Evolutionary conservation across 139 green algal genomes (phyloP), one percentile per base, ranked within the genome.

Genomic region (Pycnococcus provasolii): DNA sequence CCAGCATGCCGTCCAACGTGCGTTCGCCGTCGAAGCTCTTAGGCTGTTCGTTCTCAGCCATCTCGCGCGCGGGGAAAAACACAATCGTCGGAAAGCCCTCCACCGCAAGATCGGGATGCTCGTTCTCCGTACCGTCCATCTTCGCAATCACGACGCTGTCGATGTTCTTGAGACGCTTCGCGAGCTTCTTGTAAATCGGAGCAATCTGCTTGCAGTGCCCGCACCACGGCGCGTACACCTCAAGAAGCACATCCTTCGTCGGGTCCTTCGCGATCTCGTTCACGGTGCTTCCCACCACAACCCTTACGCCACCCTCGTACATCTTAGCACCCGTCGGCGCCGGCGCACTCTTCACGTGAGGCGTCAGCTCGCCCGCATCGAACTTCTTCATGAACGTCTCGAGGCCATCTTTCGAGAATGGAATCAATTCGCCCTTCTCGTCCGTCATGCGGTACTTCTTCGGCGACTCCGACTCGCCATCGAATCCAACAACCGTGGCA

Each of bases 201-300:
- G 83, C 84, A 37, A 95, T 77, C 64, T 73, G 46, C 81, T 94
- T 88, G 87, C 88, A 95, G 84, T 91, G 86, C 26, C 87, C 86
- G 74, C 88, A 95, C 88, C 86, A 94, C 6, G 87, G 86, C 2
- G 86, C 86, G 66, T 91, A 91, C 39, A 90, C 74, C 50, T 55
- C 50, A 11, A 55, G 50, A 55, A 55, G 50, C 50, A 55, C 50
- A 55, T 55, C 50, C 50, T 55, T 55, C 11, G 50, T 76, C 15
- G 58, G 2, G 51, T 86, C 84, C 60, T 82, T 75, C 7, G 87
- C 80, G 42, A 91, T 80, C 13, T 45, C 53, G 6, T 91, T 80
- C 39, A 89, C 76, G 53, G 68, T 85, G 77, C 89, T 89, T 73
- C 83, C 85, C n/a, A 89, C 84, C 2, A 90, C 68, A 3, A 87